A percentile compares a stretch with the other conserved stretches of the same genome.
These are phyloP conservation scores for Sarcodon aspratus DNA, from an alignment of 768 basidiomycete genomes.

Conservation along the genomic window DNA sequence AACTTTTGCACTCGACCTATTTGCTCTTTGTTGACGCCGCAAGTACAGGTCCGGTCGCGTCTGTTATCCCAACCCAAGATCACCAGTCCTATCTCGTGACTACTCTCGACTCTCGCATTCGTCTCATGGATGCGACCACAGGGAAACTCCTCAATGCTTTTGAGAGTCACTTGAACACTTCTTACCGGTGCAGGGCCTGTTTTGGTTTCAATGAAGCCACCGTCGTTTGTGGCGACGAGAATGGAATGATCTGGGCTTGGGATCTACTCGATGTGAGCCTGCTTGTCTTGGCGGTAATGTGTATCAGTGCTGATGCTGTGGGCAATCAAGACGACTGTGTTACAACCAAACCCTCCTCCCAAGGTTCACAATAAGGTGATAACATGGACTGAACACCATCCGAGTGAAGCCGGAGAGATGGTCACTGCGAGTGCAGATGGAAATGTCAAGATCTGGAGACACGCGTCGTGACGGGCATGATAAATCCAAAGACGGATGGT, in stretches of 20 bases:
- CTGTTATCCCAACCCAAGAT: slow-evolving; percentile 72
- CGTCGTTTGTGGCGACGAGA: slow-evolving; percentile 84
- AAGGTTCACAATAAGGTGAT: slow-evolving; percentile 76
- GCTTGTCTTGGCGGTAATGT: neutral
- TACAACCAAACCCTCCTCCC: slow-evolving; percentile 65
- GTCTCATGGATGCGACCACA: slow-evolving; percentile 74
- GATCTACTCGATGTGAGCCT: slow-evolving; percentile 75
- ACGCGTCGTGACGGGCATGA: slow-evolving; percentile 17
- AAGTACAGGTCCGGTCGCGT: slow-evolving; percentile 72
- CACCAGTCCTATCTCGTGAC: slow-evolving; percentile 71
- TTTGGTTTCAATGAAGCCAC: slow-evolving; percentile 78
- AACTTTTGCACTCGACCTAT: neutral
- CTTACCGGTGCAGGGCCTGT: slow-evolving; percentile 71
- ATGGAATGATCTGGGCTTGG: slow-evolving; percentile 86
- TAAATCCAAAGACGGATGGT: no score
- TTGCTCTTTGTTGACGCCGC: neutral
- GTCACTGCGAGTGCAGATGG: slow-evolving; percentile 88
- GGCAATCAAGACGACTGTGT: slow-evolving; percentile 45
- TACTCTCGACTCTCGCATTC: slow-evolving; percentile 74
- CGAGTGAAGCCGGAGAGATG: slow-evolving; percentile 70
- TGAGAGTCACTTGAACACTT: slow-evolving; percentile 58
- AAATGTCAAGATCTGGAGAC: slow-evolving; percentile 81
- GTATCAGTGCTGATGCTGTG: neutral
- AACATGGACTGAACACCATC: slow-evolving; percentile 90
- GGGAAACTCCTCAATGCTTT: slow-evolving; percentile 85